Conservation (phyloP, 805 yeast species). For the Starmera quercuum region DNA sequence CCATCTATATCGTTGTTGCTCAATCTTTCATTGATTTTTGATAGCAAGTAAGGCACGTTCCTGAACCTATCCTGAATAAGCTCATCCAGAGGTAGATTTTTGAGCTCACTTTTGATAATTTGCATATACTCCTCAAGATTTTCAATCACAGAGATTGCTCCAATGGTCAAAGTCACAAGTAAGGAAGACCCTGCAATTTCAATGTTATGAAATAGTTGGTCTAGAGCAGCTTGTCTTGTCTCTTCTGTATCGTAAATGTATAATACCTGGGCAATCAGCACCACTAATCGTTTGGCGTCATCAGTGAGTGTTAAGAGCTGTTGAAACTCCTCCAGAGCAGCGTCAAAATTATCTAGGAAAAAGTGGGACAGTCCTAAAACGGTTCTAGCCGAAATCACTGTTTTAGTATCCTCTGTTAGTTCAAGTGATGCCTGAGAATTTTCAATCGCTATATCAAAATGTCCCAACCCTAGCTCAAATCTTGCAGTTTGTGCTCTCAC, state of each 20-base stretch:
- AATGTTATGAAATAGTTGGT: slow-evolving; percentile 65
- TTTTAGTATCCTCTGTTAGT: slow-evolving; percentile 29
- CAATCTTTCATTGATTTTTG: slow-evolving; percentile 40
- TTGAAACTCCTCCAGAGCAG: slow-evolving; percentile 61
- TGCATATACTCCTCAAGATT: slow-evolving; percentile 48
- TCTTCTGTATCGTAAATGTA: slow-evolving; percentile 72
- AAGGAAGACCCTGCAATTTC: slow-evolving; percentile 60
- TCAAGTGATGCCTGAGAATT: slow-evolving; percentile 49
- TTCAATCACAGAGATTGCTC: slow-evolving; percentile 69
- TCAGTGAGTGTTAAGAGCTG: slow-evolving; percentile 49
- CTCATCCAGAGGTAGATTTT: slow-evolving; percentile 37
- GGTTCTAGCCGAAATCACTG: slow-evolving; percentile 49
- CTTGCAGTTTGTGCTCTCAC: slow-evolving; percentile 71
- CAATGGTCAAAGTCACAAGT: slow-evolving; percentile 62
- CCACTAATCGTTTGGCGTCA: slow-evolving; percentile 59
- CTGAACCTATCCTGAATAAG: slow-evolving; percentile 42
- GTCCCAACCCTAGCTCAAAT: slow-evolving; percentile 49
- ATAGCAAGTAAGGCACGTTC: slow-evolving; percentile 52
- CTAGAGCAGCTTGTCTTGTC: slow-evolving; percentile 75
- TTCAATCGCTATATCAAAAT: slow-evolving; percentile 54
- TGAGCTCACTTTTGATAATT: slow-evolving; percentile 62
- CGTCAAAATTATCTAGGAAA: slow-evolving; percentile 54
- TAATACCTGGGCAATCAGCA: slow-evolving; percentile 70
- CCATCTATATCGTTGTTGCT: slow-evolving; percentile 11
- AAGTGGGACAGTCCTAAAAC: slow-evolving; percentile 68